Evolutionary conservation across 2,329 filamentous ascomycete species (phyloP).

Genomic region (Diaporthe batatas): DNA sequence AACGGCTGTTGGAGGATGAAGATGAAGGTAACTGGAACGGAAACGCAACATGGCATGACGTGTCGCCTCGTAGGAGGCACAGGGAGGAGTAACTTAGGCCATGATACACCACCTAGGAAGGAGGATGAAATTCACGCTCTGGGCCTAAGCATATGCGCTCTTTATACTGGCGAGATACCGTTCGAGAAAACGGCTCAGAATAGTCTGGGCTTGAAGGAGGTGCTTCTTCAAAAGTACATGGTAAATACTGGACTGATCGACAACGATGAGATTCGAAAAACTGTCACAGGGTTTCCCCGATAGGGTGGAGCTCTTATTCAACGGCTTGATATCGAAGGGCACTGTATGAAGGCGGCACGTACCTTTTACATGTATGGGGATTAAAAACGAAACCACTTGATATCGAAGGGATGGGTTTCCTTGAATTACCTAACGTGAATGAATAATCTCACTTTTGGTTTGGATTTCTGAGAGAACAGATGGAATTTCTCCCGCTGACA

Average conservation of each 20-base stretch:
- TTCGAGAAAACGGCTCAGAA: neutral
- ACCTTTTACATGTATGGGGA: too few species aligned
- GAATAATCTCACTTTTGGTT: too few species aligned
- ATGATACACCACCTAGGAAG: neutral
- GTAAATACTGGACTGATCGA: neutral
- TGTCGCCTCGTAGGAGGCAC: neutral
- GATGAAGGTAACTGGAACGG: neutral
- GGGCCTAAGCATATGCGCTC: neutral
- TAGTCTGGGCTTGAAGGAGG: neutral
- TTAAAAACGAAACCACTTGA: too few species aligned
- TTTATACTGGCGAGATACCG: neutral
- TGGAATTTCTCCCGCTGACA: too few species aligned
- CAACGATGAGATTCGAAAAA: neutral
- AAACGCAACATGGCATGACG: neutral
- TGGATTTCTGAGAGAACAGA: too few species aligned
- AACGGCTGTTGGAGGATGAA: neutral
- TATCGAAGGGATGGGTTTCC: too few species aligned
- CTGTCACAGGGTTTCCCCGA: neutral
- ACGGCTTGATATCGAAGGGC: too few species aligned
- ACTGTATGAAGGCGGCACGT: too few species aligned
- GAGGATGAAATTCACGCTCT: neutral
- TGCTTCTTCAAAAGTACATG: neutral
- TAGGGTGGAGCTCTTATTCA: neutral
- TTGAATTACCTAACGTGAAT: too few species aligned
- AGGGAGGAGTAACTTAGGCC: neutral